These are phyloP conservation scores for Chrysochromulina tobinii DNA, from an alignment of 78 protist species.

Conservation along the genomic window DNA sequence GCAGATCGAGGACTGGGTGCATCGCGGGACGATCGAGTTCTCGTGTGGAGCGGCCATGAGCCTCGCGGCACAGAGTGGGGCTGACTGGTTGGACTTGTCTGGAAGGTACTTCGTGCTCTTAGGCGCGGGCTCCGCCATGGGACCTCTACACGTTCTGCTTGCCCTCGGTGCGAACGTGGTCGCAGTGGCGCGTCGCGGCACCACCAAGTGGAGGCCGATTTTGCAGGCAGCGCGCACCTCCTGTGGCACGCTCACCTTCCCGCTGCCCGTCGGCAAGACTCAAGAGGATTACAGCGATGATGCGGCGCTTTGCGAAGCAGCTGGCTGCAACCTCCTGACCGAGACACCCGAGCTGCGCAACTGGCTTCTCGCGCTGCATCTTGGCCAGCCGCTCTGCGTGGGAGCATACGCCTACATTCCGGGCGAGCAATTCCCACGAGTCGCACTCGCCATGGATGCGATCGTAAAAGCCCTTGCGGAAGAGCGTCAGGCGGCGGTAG, in stretches of 20 bases:
- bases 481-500: background rate
- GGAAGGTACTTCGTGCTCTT: constrained; percentile 59
- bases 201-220: constrained; percentile 42
- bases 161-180: constrained; percentile 60
- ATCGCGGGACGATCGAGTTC: constrained; percentile 47
- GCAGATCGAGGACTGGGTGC: constrained; percentile 65
- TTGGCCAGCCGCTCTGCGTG: background rate
- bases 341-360: constrained; percentile 47
- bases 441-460: constrained; percentile 62
- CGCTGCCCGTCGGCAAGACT: background rate
- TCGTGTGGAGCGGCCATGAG: background rate
- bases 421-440: constrained; percentile 31
- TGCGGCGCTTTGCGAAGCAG: constrained; percentile 16
- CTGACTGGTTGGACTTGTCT: constrained; percentile 54
- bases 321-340: constrained; percentile 57
- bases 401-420: constrained; percentile 60
- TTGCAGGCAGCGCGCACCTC: constrained; percentile 25
- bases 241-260: constrained; percentile 58
- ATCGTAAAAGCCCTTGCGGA: constrained; percentile 27
- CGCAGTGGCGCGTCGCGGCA: constrained; percentile 53
- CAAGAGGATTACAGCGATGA: background rate
- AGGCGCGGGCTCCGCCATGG: constrained; percentile 73
- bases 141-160: constrained; percentile 36
- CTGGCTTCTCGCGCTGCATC: constrained; percentile 38
- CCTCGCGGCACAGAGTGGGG: background rate